phyloP scores from a whole-genome alignment of 495 filamentous ascomycete species.

The Hypomontagnella submonticulosa region DNA sequence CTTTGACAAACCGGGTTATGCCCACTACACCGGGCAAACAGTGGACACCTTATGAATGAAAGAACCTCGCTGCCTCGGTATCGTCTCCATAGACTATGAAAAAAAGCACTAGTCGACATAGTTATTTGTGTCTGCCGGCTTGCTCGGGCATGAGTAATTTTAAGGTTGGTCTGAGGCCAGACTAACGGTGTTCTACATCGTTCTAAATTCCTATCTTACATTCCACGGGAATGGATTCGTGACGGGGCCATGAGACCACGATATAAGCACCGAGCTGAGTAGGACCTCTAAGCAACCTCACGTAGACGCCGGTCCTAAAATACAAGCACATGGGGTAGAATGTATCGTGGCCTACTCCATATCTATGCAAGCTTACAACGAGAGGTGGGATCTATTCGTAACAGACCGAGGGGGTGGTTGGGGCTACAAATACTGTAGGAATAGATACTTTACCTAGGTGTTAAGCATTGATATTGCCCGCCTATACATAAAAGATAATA shows the following conservation, averaged over 20 bases:
- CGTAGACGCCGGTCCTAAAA: not conserved
- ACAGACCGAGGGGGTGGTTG: too few relatives aligned
- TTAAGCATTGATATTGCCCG: too few relatives aligned
- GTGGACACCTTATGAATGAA: not conserved
- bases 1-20: too few relatives aligned
- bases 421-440: too few relatives aligned
- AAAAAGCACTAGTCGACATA: slow-evolving; percentile 1
- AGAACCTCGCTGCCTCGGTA: not conserved
- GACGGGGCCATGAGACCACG: not conserved
- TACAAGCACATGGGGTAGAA: too few relatives aligned
- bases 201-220: slow-evolving; percentile 1
- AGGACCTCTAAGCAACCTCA: not conserved
- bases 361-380: too few relatives aligned
- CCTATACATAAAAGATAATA: too few relatives aligned
- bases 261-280: not conserved
- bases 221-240: not conserved
- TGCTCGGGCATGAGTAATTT: not conserved
- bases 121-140: not conserved
- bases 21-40: not conserved
- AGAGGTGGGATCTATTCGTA: too few relatives aligned
- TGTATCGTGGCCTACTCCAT: too few relatives aligned
- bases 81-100: not conserved
- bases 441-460: too few relatives aligned
- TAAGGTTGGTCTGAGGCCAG: slow-evolving; percentile 22
- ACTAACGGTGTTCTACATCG: slow-evolving; percentile 1